Conservation (phyloP, 169 alveolate genomes). For the Hepatocystis sp. region DNA sequence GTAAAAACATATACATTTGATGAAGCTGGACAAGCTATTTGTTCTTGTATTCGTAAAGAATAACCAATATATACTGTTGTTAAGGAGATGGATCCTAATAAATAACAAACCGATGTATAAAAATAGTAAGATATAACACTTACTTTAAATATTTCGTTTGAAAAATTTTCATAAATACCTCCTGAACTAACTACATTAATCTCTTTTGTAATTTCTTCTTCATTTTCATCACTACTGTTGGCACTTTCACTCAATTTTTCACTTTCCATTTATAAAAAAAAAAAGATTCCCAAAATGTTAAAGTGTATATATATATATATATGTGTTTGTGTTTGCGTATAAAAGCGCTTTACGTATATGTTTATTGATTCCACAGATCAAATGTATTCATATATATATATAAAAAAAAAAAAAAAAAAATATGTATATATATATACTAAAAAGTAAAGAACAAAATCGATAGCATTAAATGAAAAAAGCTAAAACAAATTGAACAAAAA, state of each 20-base stretch:
- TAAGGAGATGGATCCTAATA: slow-evolving; percentile 29
- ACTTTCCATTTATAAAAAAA: slow-evolving; percentile 28
- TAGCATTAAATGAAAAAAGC: too few species aligned
- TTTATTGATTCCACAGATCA: too few species aligned
- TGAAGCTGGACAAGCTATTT: slow-evolving; percentile 61
- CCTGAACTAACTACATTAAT: not conserved
- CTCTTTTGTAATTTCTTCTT: not conserved
- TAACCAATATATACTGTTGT: slow-evolving; percentile 24
- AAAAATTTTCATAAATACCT: slow-evolving; percentile 28
- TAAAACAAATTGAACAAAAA: too few species aligned
- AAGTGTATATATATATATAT: not conserved
- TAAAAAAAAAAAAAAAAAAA: too few species aligned
- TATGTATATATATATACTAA: too few species aligned
- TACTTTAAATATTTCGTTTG: slow-evolving; percentile 41
- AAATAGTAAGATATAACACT: slow-evolving; percentile 61
- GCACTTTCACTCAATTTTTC: slow-evolving; percentile 29
- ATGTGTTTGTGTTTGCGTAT: not conserved
- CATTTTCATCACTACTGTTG: slow-evolving; percentile 19
- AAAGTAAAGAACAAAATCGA: too few species aligned
- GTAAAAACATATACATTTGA: slow-evolving; percentile 64
- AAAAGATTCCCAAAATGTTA: not conserved
- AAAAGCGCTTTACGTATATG: too few species aligned
- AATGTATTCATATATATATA: too few species aligned
- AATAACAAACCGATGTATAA: slow-evolving; percentile 38
- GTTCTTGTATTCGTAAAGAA: slow-evolving; percentile 36